Evolutionary conservation across 768 basidiomycete species (phyloP).

Genomic region (Collybia sordida): DNA sequence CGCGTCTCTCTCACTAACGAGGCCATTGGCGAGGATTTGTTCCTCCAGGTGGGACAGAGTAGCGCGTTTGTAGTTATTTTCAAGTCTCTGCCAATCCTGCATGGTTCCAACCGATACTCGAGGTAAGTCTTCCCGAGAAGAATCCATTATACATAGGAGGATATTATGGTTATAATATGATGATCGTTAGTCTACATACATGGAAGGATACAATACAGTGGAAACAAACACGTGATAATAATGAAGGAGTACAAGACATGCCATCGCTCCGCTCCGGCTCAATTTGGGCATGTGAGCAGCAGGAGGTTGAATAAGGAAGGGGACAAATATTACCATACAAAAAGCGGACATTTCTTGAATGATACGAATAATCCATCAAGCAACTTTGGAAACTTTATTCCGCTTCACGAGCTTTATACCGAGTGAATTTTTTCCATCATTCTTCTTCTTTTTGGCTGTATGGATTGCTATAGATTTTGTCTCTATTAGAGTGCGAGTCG

Average conservation of each 20-base stretch:
- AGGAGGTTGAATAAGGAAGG: too few species aligned
- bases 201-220: conserved; percentile 7
- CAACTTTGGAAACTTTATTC: conserved; percentile 16
- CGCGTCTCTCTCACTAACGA: conserved; percentile 42
- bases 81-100: conserved; percentile 65
- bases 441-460: conserved; percentile 61
- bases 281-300: too few species aligned
- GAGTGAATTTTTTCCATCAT: conserved; percentile 57
- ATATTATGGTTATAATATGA: background rate
- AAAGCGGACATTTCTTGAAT: too few species aligned
- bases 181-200: conserved; percentile 9
- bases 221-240: conserved; percentile 8
- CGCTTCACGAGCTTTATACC: conserved; percentile 78
- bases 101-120: conserved; percentile 65
- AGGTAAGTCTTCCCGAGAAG: conserved; percentile 38
- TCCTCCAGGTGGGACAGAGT: conserved; percentile 46
- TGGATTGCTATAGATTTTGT: conserved; percentile 43
- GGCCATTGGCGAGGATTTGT: conserved; percentile 38
- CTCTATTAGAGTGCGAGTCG: conserved; percentile 56
- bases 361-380: background rate
- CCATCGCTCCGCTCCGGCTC: background rate
- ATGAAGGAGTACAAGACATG: background rate
- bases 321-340: too few species aligned
- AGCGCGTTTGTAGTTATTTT: conserved; percentile 48
- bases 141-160: conserved; percentile 27